phyloP scores from a whole-genome alignment of 176 grass and related monocot species.

The Hordeum marinum region DNA sequence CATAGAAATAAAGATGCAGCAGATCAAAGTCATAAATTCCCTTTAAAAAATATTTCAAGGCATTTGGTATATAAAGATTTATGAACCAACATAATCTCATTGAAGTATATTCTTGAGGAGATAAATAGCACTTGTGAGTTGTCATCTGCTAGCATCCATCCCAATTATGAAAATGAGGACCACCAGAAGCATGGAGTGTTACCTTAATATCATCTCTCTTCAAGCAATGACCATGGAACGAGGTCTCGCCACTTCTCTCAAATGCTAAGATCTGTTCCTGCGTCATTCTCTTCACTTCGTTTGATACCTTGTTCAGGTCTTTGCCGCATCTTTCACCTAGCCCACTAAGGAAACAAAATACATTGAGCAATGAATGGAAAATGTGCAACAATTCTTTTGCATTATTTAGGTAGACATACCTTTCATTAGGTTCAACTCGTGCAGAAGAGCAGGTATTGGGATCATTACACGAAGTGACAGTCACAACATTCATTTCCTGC shows the following conservation, averaged over 20 bases:
- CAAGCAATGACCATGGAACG: conserved; percentile 70
- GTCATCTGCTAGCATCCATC: background rate
- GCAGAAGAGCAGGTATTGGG: conserved; percentile 72
- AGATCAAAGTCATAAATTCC: background rate
- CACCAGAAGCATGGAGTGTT: conserved; percentile 6
- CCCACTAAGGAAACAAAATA: conserved; percentile 40
- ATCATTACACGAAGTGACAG: conserved; percentile 78
- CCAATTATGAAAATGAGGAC: background rate
- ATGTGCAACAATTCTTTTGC: background rate
- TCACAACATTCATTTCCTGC: conserved; percentile 93
- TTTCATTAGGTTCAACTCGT: conserved; percentile 86
- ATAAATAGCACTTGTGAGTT: conserved; percentile 9
- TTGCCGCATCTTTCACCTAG: conserved; percentile 90
- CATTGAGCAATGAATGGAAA: conserved; percentile 10
- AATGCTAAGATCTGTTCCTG: conserved; percentile 80
- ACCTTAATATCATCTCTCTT: conserved; percentile 91
- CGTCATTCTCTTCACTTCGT: conserved; percentile 84
- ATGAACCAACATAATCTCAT: background rate
- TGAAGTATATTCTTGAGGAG: background rate
- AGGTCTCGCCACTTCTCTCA: conserved; percentile 70
- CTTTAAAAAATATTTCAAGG: no score
- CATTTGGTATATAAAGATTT: no score
- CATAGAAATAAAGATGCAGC: background rate
- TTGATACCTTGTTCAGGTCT: conserved; percentile 72
- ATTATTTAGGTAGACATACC: conserved; percentile 50